Conservation (phyloP, 164 flowering plant genomes). For the Dillenia suffruticosa region DNA sequence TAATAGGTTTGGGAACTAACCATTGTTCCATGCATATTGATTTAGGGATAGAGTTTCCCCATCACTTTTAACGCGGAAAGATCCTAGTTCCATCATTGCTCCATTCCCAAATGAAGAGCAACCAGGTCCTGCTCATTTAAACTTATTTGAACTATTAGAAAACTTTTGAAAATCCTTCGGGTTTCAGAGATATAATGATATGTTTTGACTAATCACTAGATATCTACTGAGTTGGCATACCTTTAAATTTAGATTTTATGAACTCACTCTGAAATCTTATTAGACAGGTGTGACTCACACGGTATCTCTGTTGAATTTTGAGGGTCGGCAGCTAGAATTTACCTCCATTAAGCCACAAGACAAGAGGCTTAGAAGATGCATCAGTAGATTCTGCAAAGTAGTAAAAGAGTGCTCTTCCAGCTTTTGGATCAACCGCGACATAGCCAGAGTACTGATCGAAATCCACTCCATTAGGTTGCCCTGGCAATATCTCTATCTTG, state of each 20-base stretch:
- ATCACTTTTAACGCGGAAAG: slow-evolving; percentile 30
- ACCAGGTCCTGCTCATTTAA: slow-evolving; percentile 29
- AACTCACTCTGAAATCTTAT: too few species aligned
- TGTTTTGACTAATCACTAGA: too few species aligned
- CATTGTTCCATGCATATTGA: slow-evolving; percentile 26
- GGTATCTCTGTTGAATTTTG: too few species aligned
- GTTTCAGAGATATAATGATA: too few species aligned
- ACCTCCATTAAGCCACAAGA: slow-evolving; percentile 10
- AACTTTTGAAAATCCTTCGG: too few species aligned
- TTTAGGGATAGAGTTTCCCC: slow-evolving; percentile 26
- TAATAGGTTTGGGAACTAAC: slow-evolving; percentile 3
- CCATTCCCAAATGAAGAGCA: slow-evolving; percentile 37
- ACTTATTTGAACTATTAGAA: neutral
- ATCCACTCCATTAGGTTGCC: slow-evolving; percentile 7
- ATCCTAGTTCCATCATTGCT: slow-evolving; percentile 30
- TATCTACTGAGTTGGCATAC: too few species aligned
- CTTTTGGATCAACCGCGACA: neutral
- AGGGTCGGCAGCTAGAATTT: neutral
- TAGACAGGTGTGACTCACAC: too few species aligned
- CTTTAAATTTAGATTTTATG: too few species aligned
- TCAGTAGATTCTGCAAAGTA: neutral
- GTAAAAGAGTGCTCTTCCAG: slow-evolving; percentile 1
- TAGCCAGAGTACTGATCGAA: neutral
- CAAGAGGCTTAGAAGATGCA: slow-evolving; percentile 3
- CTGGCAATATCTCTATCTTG: slow-evolving; percentile 27